Conservation (phyloP, 257 asterid genomes). For the Ilex aquifolium region DNA sequence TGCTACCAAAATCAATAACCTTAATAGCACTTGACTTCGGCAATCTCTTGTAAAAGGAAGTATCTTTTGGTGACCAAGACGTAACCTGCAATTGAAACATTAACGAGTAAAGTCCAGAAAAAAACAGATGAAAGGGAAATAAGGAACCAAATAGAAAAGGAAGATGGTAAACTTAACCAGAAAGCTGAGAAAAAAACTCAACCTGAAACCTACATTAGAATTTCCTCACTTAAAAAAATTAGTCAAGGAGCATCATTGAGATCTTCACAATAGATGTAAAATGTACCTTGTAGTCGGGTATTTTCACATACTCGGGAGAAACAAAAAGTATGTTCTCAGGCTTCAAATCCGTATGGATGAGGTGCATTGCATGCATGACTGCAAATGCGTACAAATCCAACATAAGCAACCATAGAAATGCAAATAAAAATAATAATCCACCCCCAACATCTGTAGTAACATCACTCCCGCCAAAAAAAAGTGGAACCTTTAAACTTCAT, state of each 20-base stretch:
- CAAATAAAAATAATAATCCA: background rate
- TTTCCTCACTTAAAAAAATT: background rate
- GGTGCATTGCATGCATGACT: constrained; percentile 54
- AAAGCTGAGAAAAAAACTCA: background rate
- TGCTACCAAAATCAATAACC: constrained; percentile 52
- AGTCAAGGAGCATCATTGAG: background rate
- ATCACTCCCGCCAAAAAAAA: background rate
- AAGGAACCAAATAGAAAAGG: constrained; percentile 1
- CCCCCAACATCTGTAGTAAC: too few species aligned
- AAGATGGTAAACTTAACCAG: background rate
- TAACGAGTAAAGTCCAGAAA: background rate
- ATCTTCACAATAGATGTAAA: background rate
- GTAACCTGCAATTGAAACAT: constrained; percentile 30
- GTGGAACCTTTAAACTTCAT: constrained; percentile 2
- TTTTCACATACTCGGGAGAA: constrained; percentile 40
- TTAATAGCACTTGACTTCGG: constrained; percentile 51
- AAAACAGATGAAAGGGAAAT: background rate
- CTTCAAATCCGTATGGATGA: constrained; percentile 51
- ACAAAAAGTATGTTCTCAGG: constrained; percentile 52
- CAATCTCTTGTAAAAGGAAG: constrained; percentile 31
- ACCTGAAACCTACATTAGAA: background rate
- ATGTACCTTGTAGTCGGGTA: constrained; percentile 39
- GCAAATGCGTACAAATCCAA: constrained; percentile 9
- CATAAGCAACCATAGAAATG: constrained; percentile 10
- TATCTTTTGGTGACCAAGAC: constrained; percentile 34